These are phyloP conservation scores for Hylodesmum podocarpum DNA, from an alignment of 306 rosid genomes.

Conservation along the genomic window DNA sequence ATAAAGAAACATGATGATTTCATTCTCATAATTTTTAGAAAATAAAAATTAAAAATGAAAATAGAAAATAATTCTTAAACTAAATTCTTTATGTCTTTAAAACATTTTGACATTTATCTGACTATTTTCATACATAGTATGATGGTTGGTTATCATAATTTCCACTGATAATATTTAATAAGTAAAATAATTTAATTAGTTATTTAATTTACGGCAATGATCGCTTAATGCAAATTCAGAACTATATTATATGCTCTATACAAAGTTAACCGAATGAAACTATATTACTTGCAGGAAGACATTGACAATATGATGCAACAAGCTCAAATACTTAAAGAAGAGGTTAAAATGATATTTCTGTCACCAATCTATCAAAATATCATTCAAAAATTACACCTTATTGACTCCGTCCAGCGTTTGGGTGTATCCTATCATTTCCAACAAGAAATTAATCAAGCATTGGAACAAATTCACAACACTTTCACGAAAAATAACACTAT, in stretches of 20 bases:
- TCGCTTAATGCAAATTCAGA: neutral
- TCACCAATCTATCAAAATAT: neutral
- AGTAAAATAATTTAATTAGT: no score
- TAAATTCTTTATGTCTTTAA: no score
- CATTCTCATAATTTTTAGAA: no score
- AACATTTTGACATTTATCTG: no score
- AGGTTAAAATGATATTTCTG: slow-evolving; percentile 28
- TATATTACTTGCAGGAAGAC: neutral
- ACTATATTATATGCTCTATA: neutral
- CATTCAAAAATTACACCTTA: neutral
- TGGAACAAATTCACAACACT: slow-evolving; percentile 5
- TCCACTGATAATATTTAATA: no score
- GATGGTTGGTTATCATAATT: no score
- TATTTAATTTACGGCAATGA: no score
- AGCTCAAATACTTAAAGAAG: slow-evolving; percentile 12
- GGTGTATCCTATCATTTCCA: slow-evolving; percentile 45
- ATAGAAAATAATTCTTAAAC: no score
- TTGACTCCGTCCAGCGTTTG: slow-evolving; percentile 43
- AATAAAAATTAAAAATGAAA: no score
- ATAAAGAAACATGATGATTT: no score
- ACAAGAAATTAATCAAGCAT: slow-evolving; percentile 14
- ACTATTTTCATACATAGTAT: no score
- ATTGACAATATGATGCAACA: neutral
- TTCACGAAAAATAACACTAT: neutral
- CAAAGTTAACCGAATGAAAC: neutral